phyloP scores from a whole-genome alignment of 306 rosid species.

The Luffa aegyptiaca region DNA sequence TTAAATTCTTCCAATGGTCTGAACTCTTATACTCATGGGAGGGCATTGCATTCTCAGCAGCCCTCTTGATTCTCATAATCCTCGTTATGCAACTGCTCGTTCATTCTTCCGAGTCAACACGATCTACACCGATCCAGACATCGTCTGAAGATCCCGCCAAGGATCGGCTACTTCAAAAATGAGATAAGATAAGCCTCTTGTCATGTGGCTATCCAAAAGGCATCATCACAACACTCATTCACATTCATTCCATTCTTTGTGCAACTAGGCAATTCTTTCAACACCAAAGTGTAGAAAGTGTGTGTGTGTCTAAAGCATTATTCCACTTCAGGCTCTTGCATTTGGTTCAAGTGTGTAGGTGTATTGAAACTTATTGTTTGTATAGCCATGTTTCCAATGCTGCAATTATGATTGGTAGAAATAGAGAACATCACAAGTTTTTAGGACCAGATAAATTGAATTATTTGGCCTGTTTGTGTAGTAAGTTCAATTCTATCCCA shows the following conservation, averaged over 20 bases:
- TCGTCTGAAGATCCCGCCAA: slow-evolving; percentile 30
- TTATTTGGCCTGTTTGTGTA: neutral
- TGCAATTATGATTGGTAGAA: neutral
- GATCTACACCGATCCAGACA: slow-evolving; percentile 23
- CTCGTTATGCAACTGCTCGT: slow-evolving; percentile 56
- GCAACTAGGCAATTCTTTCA: neutral
- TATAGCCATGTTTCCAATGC: neutral
- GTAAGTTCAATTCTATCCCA: neutral
- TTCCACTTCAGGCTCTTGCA: neutral
- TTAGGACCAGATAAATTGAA: neutral
- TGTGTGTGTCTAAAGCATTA: neutral
- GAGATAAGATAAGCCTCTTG: slow-evolving; percentile 12
- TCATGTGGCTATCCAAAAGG: neutral
- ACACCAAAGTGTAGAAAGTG: neutral
- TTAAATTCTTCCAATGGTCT: slow-evolving; percentile 31
- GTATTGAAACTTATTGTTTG: neutral
- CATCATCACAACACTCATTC: neutral
- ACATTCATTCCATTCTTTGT: neutral
- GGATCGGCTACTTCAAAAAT: slow-evolving; percentile 41
- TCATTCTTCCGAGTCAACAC: slow-evolving; percentile 49
- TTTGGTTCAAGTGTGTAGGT: neutral
- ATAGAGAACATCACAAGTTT: neutral
- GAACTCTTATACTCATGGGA: slow-evolving; percentile 58
- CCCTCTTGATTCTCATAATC: slow-evolving; percentile 33
- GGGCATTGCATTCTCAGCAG: slow-evolving; percentile 36